phyloP scores from a whole-genome alignment of 768 basidiomycete species.

The Lactarius psammicola region DNA sequence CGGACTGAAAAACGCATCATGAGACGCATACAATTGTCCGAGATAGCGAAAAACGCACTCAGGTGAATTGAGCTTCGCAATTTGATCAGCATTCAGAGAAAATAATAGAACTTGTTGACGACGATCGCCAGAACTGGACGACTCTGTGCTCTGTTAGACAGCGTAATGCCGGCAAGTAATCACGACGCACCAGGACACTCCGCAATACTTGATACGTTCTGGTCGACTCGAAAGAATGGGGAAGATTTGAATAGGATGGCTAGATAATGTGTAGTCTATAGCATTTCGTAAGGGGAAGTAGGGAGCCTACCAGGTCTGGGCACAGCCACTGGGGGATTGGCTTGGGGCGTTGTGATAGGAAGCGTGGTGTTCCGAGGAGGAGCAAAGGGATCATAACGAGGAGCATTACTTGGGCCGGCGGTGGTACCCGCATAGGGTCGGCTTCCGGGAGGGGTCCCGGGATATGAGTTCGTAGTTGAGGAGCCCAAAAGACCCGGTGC shows the following conservation, averaged over 20 bases:
- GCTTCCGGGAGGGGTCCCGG: conserved; percentile 2
- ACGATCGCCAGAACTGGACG: conserved; percentile 74
- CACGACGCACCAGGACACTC: conserved; percentile 74
- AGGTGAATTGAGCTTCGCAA: conserved; percentile 54
- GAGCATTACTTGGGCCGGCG: conserved; percentile 39
- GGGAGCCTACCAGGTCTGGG: conserved; percentile 10
- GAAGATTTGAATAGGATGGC: conserved; percentile 77
- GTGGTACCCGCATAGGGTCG: conserved; percentile 26
- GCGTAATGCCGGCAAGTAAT: conserved; percentile 2
- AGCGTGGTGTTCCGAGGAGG: conserved; percentile 21
- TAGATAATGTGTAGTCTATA: conserved; percentile 35
- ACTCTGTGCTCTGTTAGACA: conserved; percentile 48
- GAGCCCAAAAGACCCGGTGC: conserved; percentile 4
- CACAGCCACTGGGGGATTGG: neutral
- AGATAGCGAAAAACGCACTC: conserved; percentile 30
- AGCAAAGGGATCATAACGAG: conserved; percentile 48
- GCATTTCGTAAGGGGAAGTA: neutral
- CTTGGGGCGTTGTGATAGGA: conserved; percentile 10
- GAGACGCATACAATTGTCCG: neutral
- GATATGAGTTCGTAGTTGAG: conserved; percentile 6
- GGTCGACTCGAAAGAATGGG: conserved; percentile 71
- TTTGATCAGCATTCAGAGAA: conserved; percentile 63
- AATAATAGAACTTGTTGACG: conserved; percentile 62
- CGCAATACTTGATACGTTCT: conserved; percentile 57
- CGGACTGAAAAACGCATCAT: conserved; percentile 40